phyloP scores from a whole-genome alignment of 1,284 basidiomycete genomes.

The Fistulinella staudtii region DNA sequence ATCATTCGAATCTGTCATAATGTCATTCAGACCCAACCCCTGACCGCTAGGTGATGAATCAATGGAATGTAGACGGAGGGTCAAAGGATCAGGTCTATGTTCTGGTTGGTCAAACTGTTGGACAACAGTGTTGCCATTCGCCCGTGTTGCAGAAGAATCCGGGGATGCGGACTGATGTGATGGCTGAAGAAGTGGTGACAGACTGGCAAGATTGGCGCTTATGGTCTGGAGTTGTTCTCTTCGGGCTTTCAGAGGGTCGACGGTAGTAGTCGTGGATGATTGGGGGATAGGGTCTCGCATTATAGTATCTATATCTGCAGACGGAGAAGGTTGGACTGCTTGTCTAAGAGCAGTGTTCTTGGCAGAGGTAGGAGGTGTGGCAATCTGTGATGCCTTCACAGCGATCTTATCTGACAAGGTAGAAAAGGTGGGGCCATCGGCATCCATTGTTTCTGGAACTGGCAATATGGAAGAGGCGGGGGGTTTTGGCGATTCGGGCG shows the following conservation, averaged over 20 bases:
- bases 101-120: conserved; percentile 3
- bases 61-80: conserved; percentile 5
- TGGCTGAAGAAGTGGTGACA: conserved; percentile 5
- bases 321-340: not conserved
- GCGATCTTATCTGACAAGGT: not conserved
- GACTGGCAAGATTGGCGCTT: conserved; percentile 10
- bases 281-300: conserved; percentile 1
- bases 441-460: not conserved
- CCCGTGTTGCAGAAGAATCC: not conserved
- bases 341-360: not conserved
- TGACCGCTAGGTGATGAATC: not conserved
- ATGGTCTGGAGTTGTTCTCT: conserved; percentile 20
- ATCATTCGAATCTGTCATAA: conserved; percentile 22
- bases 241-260: conserved; percentile 10
- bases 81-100: not conserved
- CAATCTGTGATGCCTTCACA: not conserved
- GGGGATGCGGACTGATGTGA: conserved; percentile 9
- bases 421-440: not conserved
- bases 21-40: not conserved
- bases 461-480: conserved; percentile 7
- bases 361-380: conserved; percentile 2
- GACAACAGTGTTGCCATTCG: not conserved
- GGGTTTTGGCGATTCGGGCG: conserved; percentile 13
- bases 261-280: not conserved
- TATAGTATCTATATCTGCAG: not conserved